Conservation (phyloP, 2,329 filamentous ascomycete species). For the Pseudophaeomoniella oleicola region DNA sequence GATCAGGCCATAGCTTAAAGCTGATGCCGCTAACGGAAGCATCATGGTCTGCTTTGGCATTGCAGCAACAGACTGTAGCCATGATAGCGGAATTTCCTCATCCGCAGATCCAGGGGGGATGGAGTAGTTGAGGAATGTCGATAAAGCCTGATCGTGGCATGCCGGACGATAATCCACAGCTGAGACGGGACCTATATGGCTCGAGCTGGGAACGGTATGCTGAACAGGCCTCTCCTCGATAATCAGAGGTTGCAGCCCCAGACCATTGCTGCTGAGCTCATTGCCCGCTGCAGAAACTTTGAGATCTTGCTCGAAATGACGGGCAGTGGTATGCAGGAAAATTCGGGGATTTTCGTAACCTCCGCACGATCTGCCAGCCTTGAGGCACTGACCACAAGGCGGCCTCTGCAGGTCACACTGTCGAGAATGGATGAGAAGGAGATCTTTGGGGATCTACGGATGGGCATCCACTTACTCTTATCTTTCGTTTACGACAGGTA, state of each 20-base stretch:
- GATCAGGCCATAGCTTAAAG: neutral
- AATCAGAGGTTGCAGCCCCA: neutral
- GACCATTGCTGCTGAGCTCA: neutral
- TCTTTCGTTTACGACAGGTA: constrained; percentile 15
- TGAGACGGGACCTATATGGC: neutral
- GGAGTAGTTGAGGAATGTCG: neutral
- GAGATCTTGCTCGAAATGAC: neutral
- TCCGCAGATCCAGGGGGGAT: neutral
- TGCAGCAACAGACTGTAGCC: neutral
- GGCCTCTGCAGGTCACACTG: constrained; percentile 18
- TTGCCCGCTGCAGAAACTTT: neutral
- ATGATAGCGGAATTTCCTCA: neutral
- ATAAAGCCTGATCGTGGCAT: neutral
- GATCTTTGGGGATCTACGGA: neutral
- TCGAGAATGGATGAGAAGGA: neutral
- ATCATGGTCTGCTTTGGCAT: neutral
- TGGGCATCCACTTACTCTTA: constrained; percentile 8
- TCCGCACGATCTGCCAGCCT: constrained; percentile 15
- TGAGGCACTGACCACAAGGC: constrained; percentile 15
- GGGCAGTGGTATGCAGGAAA: constrained; percentile 12
- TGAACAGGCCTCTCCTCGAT: neutral
- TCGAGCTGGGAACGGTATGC: too few species aligned
- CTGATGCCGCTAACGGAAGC: neutral
- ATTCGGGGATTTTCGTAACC: constrained; percentile 16
- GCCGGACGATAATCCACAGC: neutral